Conservation (phyloP, 495 filamentous ascomycete genomes). For the Lophiostoma macrostomum region DNA sequence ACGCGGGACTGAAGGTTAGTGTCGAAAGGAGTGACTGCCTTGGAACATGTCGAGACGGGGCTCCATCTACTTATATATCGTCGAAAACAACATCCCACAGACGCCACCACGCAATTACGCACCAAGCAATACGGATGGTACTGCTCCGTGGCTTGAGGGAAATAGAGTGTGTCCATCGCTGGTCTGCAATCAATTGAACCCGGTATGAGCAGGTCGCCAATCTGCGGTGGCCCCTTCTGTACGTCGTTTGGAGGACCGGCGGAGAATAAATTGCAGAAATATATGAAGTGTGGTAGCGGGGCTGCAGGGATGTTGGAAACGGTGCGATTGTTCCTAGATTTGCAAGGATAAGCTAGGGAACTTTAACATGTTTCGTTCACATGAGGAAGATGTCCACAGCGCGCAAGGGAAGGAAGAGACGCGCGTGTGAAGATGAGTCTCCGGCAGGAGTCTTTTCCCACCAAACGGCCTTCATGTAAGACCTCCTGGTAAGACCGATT, state of each 20-base stretch:
- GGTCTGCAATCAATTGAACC: conserved; percentile 1
- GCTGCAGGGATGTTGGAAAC: neutral
- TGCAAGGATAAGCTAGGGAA: neutral
- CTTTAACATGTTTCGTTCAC: no score
- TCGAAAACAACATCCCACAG: neutral
- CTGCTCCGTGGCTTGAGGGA: conserved; percentile 1
- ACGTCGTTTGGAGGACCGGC: conserved; percentile 2
- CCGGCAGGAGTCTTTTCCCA: no score
- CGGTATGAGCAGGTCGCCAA: conserved; percentile 3
- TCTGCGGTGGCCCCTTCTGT: neutral
- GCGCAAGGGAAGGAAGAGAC: no score
- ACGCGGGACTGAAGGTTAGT: no score
- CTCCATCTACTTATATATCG: conserved; percentile 5
- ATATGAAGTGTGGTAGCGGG: conserved; percentile 2
- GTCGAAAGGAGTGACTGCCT: neutral
- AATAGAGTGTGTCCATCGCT: conserved; percentile 1
- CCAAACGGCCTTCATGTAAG: no score
- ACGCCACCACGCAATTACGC: neutral
- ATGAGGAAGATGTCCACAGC: no score
- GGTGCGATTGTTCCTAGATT: no score
- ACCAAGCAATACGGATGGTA: conserved; percentile 3
- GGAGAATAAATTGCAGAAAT: conserved; percentile 23
- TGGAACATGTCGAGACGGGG: neutral
- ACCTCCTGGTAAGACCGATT: no score
- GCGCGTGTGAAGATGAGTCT: no score